Base-by-base conservation (phyloP, 225 moss, liverwort and hornwort genomes). In the Ulota crispa region DNA sequence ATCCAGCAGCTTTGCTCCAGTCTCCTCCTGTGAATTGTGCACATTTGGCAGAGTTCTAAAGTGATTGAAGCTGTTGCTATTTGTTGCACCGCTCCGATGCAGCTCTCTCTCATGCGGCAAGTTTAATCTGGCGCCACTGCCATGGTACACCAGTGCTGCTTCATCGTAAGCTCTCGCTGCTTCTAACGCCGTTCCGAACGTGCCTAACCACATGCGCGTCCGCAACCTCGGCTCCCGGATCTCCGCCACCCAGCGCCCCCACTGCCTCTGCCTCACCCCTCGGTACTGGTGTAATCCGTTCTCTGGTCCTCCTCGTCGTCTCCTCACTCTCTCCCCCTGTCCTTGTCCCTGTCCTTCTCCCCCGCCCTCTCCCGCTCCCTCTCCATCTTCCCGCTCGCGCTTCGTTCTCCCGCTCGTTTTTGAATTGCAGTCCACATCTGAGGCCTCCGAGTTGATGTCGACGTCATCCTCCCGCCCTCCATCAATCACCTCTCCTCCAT, bases 201-300 rank as follows among this genome's bases (percentile, higher is more conserved):
- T 93, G 27, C 93, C 93, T 24, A 91, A 68, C 93, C 93, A 93
- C 88, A 91, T 89, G 14, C 93, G 86, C 5, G 86, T 89, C 23
- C 89, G 56, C 83, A 86, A 75, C 37, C 89, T 67, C 50, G 93
- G 93, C 83, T 93, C 93, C 8, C 93, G 87, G 42, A 91, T 91
- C 57, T 93, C 93, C 15, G 93, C 93, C 53, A 93, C 91, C 93
- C 91, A 93, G 62, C 91, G 85, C 3, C 93, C 91, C 93, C 93
- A 93, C 83, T 93, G 88, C 31, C 93, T 77, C 80, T 93, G 93
- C 75, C 93, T 78, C 76, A 93, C 93, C 11, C 93, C 93, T 15
- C 91, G 82, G 70, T 84, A 93, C 77, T 89, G 88, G 50, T 93
- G 91, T 71, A 89, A 61, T 1, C 93, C 93, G 50, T 93, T 93